Base-by-base conservation (phyloP, 1,284 basidiomycete genomes). In the Puccinia polysora region DNA sequence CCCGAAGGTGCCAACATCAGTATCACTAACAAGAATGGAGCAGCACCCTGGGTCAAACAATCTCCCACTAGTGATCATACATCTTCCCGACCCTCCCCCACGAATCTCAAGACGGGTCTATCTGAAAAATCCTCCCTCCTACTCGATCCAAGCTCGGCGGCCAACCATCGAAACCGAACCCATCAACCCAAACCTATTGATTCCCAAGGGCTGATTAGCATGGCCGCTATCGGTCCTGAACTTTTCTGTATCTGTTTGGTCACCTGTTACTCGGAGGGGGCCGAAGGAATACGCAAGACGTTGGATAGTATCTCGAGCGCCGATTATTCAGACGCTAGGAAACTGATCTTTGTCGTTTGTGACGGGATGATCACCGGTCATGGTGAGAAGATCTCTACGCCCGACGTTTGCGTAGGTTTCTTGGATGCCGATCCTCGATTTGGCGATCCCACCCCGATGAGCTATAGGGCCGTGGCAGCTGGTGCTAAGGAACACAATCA, bases 321-420 rank as follows among this genome's bases (percentile, higher is more conserved):
- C 0, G 88, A 86, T 3, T 99, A 97, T 81, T 90, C 91, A 7
- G 94, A 97, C 81, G 83, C 85, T 45, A 84, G 94, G 70, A 98
- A 98, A 80, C 83, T 99, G 23, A 81, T 99, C 49, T 96, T 97
- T 79, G 84, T 99, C 71, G 88, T 99, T 7, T 95, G 94, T 43
- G 96, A 99, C 80, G 96, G 96, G 4, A 97, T 99, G 91, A 93
- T 99, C 75, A 98, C 95, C 0, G 96, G 96, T 60, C 88, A 88
- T 2, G 96, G 96, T 65, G 95, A 98, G 83, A 90, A 92, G 80
- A 84, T 84, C 78, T 93, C 90, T 75, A 98, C 95, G 3, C 96
- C 96, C 10, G 96, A 98, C 81, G 93, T 92, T 65, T 97, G 95
- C 79, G 94, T 98, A 45, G 85, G 87, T 64, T 81, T 99, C 74